Evolutionary conservation across 176 grass and related monocot species (phyloP).

Genomic region (Aegilops sharonensis): DNA sequence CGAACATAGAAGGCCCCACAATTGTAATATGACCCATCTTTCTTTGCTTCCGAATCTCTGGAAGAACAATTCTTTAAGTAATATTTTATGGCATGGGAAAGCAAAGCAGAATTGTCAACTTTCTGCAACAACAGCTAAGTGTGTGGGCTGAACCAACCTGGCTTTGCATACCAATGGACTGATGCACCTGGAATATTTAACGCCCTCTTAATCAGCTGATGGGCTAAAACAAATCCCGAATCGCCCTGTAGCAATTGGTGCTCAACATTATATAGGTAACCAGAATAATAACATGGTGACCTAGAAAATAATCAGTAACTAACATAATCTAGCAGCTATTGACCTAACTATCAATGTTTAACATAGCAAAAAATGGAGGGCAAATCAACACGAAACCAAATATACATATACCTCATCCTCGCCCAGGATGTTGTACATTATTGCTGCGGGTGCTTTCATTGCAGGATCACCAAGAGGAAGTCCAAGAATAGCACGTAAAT

Average conservation of each 20-base stretch:
- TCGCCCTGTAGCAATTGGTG: constrained; percentile 53
- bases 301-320: neutral
- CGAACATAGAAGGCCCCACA: constrained; percentile 70
- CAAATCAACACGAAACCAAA: neutral
- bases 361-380: constrained; percentile 17
- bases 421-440: constrained; percentile 97
- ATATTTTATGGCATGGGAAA: constrained; percentile 16
- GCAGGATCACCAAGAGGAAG: constrained; percentile 90
- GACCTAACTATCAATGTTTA: constrained; percentile 9
- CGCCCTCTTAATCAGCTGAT: constrained; percentile 71
- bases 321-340: neutral
- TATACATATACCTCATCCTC: constrained; percentile 66
- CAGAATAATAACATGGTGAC: neutral
- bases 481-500: constrained; percentile 90
- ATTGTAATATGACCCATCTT: constrained; percentile 98
- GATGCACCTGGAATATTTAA: constrained; percentile 67
- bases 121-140: neutral
- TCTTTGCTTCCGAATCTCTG: constrained; percentile 80
- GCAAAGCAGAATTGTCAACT: constrained; percentile 7
- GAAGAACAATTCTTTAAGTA: constrained; percentile 30
- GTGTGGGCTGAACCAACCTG: constrained; percentile 58
- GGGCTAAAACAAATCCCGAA: constrained; percentile 58
- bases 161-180: constrained; percentile 94
- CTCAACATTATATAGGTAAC: constrained; percentile 4
- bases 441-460: constrained; percentile 75